phyloP scores from a whole-genome alignment of 2,329 filamentous ascomycete genomes.

The Colletotrichum sp. region DNA sequence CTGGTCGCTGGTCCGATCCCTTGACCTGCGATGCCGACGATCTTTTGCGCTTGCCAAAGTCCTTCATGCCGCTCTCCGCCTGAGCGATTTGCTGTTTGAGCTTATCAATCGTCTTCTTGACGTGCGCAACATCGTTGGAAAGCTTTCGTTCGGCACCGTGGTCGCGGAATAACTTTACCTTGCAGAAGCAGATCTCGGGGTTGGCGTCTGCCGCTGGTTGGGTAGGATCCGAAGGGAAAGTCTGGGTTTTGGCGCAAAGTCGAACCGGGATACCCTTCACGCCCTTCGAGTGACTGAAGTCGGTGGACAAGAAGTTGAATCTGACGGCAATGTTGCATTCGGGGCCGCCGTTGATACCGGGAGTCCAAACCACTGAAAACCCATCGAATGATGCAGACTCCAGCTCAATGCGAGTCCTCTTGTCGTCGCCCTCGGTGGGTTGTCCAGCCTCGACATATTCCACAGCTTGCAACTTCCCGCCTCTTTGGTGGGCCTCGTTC shows the following conservation, averaged over 20 bases:
- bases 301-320: slow-evolving; percentile 98
- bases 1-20: slow-evolving; percentile 63
- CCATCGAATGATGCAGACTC: slow-evolving; percentile 88
- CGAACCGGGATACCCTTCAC: slow-evolving; percentile 97
- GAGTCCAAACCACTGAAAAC: slow-evolving; percentile 89
- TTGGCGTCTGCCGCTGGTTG: slow-evolving; percentile 49
- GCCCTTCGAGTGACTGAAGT: slow-evolving; percentile 98
- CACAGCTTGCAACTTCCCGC: slow-evolving; percentile 90
- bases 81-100: slow-evolving; percentile 92
- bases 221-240: slow-evolving; percentile 59
- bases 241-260: slow-evolving; percentile 87
- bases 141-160: slow-evolving; percentile 95
- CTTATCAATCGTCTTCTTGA: slow-evolving; percentile 97
- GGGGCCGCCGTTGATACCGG: slow-evolving; percentile 67
- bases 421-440: slow-evolving; percentile 65
- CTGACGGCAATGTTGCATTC: slow-evolving; percentile 90
- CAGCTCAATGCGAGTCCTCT: slow-evolving; percentile 71
- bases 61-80: slow-evolving; percentile 70
- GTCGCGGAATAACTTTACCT: slow-evolving; percentile 95
- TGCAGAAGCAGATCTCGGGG: slow-evolving; percentile 87
- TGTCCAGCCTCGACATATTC: slow-evolving; percentile 81
- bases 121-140: slow-evolving; percentile 91
- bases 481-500: slow-evolving; percentile 92
- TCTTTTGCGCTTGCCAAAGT: slow-evolving; percentile 69
- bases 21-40: slow-evolving; percentile 51